phyloP scores from a whole-genome alignment of 176 grass and related monocot species.

The Carex cristatella region DNA sequence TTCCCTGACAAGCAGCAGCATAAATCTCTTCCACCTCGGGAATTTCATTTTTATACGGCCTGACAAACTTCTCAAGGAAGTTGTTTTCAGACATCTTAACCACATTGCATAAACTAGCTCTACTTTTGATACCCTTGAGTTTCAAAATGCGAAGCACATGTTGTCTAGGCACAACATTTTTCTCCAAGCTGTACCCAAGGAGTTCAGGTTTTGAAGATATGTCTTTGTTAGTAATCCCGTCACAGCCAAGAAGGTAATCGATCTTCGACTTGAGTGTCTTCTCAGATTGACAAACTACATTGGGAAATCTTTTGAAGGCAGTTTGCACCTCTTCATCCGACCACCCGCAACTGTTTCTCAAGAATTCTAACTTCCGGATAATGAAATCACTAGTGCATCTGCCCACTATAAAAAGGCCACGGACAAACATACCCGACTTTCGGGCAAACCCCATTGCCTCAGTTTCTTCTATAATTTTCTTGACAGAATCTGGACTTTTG shows the following conservation, averaged over 20 bases:
- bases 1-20: neutral
- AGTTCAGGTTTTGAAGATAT: neutral
- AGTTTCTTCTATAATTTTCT: neutral
- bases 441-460: neutral
- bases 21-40: neutral
- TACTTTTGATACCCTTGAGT: neutral
- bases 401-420: neutral
- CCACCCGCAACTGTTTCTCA: neutral
- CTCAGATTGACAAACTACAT: neutral
- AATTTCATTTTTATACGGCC: neutral
- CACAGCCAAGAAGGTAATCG: neutral
- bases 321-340: neutral
- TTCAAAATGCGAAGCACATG: neutral
- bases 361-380: neutral
- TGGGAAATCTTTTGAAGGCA: conserved; percentile 10
- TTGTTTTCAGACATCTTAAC: neutral
- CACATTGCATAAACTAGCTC: neutral
- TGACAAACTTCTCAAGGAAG: neutral
- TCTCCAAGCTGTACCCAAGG: neutral
- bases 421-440: neutral
- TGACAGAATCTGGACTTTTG: neutral
- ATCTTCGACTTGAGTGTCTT: neutral
- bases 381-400: neutral
- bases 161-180: neutral
- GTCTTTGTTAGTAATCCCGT: neutral